Conservation (phyloP, 2,329 filamentous ascomycete genomes). For the Ophiostoma ips region DNA sequence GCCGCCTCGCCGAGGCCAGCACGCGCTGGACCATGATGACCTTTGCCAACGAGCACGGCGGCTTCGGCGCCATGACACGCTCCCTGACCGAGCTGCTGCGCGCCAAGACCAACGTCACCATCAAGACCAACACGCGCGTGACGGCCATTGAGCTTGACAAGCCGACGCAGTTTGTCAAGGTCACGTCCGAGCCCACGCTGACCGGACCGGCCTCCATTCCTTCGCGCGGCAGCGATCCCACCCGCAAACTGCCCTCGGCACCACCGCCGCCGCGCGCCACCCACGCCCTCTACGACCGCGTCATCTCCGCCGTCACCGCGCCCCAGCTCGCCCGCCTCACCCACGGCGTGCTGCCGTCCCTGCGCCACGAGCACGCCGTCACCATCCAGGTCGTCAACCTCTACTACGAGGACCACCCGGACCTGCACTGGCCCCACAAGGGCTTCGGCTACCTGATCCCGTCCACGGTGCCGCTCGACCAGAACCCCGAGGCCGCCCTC, state of each 20-base stretch:
- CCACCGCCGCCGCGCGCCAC: not conserved
- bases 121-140: slow-evolving; percentile 38
- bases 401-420: slow-evolving; percentile 51
- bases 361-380: slow-evolving; percentile 47
- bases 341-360: slow-evolving; percentile 27
- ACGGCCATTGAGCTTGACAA: slow-evolving; percentile 28
- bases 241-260: not conserved
- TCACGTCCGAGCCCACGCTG: not conserved
- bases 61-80: slow-evolving; percentile 48
- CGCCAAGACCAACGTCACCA: slow-evolving; percentile 42
- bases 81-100: slow-evolving; percentile 38
- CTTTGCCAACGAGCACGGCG: slow-evolving; percentile 30
- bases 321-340: slow-evolving; percentile 25
- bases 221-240: not conserved
- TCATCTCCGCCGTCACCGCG: slow-evolving; percentile 50
- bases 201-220: not conserved
- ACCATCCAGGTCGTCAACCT: slow-evolving; percentile 89
- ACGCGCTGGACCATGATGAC: slow-evolving; percentile 26
- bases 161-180: not conserved
- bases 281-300: slow-evolving; percentile 34
- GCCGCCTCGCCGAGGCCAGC: slow-evolving; percentile 19
- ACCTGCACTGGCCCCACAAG: slow-evolving; percentile 43
- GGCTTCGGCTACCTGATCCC: slow-evolving; percentile 94
- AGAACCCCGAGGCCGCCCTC: slow-evolving; percentile 32
- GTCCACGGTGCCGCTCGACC: slow-evolving; percentile 30